Evolutionary conservation across 192 early-diverging fungal genomes (phyloP), one percentile per base, ranked within the genome.

Genomic region (Linderina pennispora): DNA sequence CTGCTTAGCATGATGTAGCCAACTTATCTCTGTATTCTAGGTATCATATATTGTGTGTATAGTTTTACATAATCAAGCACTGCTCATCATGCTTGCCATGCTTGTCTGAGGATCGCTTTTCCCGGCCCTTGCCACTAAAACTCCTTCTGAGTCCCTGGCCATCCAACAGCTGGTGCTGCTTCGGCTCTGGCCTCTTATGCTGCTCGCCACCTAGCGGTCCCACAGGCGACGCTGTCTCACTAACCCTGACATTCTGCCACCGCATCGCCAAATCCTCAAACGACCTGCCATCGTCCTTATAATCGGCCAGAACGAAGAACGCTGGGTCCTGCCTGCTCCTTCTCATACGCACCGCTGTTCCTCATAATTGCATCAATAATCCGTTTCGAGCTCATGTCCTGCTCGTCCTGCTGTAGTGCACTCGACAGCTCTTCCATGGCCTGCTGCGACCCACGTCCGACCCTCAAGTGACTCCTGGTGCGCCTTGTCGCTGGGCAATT

Each of bases 251-350:
- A 24, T 47, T 55, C 33, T 55, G 53, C 53, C 53, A 55, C 23
- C 53, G 43, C 53, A 55, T 46, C 32, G 53, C 53, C 53, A 55
- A 41, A 20, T 37, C 45, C 40, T 55, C 53, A 42, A 55, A 47
- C 20, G 18, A 28, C 11, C 35, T 5, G 28, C 28, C 28, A 11
- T 31, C 28, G 28, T 31, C 28, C 28, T 11, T 31, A 11, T 31
- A 31, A 11, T 31, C 28, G 5, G 28, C 28, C 28, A 31, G 28
- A 5, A 31, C 28, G 11, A 31, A 31, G 28, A 5, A 5, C 28
- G 28, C 28, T 11, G 28, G 28, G 28, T 31, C 28, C 6, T 11
- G 6, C 28, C 6, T 31, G 28, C 28, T 31, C 6, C 28, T 31
- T 11, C 11, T 5, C 28, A 11, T 11, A 14, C 3, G 45, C 45